Percentiles rank a stretch among this genome's conserved stretches.
Evolutionary conservation across 306 rosid species (phyloP).

Genomic region (Purshia tridentata): DNA sequence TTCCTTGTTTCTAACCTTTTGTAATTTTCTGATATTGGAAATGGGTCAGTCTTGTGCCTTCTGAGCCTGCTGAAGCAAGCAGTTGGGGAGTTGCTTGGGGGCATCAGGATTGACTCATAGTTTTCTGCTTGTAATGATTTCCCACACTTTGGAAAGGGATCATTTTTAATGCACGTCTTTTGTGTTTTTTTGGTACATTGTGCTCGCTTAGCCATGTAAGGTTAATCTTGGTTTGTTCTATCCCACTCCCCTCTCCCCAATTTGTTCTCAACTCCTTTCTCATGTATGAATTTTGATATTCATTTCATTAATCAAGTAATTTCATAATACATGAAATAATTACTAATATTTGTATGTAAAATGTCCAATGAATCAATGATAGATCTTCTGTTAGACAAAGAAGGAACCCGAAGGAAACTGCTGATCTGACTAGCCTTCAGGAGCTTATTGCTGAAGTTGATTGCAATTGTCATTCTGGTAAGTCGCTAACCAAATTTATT

Average conservation of each 20-base stretch:
- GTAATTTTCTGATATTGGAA: too few relatives aligned
- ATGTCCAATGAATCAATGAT: slow-evolving; percentile 23
- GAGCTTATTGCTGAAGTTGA: slow-evolving; percentile 73
- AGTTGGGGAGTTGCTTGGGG: too few relatives aligned
- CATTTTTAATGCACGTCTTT: neutral
- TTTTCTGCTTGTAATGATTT: too few relatives aligned
- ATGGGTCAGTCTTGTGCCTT: too few relatives aligned
- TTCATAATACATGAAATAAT: slow-evolving; percentile 2
- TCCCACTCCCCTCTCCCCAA: neutral
- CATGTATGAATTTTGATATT: neutral
- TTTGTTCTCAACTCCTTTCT: neutral
- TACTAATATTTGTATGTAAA: slow-evolving; percentile 2
- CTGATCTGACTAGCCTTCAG: slow-evolving; percentile 73
- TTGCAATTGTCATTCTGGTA: slow-evolving; percentile 67
- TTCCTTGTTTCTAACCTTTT: too few relatives aligned
- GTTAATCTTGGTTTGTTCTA: neutral
- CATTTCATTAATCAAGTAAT: neutral
- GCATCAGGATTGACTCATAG: too few relatives aligned
- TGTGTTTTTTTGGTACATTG: neutral
- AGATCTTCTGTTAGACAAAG: slow-evolving; percentile 86
- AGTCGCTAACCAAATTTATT: slow-evolving; percentile 7
- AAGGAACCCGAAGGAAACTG: slow-evolving; percentile 76
- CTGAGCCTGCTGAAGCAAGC: too few relatives aligned
- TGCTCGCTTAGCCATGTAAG: neutral
- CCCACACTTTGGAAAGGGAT: neutral